A percentile compares a stretch with the other conserved stretches of the same genome.
phyloP scores from a whole-genome alignment of 768 basidiomycete species.

The Tulasnella sp. region DNA sequence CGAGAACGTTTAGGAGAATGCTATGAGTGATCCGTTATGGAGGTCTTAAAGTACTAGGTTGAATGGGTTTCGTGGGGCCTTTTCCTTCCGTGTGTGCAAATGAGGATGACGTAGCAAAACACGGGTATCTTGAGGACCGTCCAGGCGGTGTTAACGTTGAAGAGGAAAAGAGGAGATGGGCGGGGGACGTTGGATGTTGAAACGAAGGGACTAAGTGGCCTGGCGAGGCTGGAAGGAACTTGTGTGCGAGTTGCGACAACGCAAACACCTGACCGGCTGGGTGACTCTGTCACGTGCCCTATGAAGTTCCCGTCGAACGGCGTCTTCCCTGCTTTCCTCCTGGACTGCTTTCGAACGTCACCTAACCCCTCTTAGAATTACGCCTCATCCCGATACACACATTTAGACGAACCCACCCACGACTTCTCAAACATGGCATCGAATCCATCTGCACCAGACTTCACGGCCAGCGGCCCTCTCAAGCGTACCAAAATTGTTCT shows the following conservation, averaged over 20 bases:
- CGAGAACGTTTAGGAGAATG: neutral
- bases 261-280: neutral
- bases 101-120: too few species aligned
- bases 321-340: neutral
- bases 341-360: constrained; percentile 1
- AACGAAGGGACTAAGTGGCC: too few species aligned
- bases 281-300: neutral
- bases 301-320: neutral
- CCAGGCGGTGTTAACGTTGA: too few species aligned
- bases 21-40: neutral
- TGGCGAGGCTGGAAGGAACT: neutral
- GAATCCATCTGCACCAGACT: constrained; percentile 53
- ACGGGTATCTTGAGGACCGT: too few species aligned
- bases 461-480: constrained; percentile 73
- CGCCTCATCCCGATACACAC: neutral
- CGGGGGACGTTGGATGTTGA: too few species aligned
- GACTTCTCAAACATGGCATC: neutral
- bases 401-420: neutral
- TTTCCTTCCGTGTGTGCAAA: too few species aligned
- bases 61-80: too few species aligned
- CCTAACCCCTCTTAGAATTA: constrained; percentile 1
- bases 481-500: constrained; percentile 97
- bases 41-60: neutral
- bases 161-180: too few species aligned
- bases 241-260: neutral